These are phyloP conservation scores for Pseudocercospora musae DNA, from an alignment of 2,329 filamentous ascomycete genomes.

Conservation along the genomic window DNA sequence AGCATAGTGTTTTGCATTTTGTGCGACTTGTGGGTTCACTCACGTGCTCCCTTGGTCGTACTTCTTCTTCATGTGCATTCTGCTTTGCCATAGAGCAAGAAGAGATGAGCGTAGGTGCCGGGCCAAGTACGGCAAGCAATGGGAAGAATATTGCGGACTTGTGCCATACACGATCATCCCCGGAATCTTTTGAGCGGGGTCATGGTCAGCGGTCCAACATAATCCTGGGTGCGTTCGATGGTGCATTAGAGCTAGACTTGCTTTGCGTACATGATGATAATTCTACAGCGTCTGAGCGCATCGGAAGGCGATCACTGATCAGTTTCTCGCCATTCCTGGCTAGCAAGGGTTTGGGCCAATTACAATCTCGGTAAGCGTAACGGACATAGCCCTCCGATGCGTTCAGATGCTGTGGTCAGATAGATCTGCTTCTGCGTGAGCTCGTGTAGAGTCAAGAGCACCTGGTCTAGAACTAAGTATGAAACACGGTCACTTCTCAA, in stretches of 20 bases:
- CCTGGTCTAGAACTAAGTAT: neutral
- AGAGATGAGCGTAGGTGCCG: constrained; percentile 21
- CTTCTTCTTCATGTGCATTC: constrained; percentile 20
- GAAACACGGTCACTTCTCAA: no score
- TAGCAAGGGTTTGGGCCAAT: no score
- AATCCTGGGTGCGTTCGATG: neutral
- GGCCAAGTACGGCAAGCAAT: constrained; percentile 20
- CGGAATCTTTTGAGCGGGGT: constrained; percentile 9
- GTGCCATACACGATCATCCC: constrained; percentile 21
- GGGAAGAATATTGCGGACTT: constrained; percentile 20
- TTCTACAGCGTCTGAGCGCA: no score
- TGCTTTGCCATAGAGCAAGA: constrained; percentile 14
- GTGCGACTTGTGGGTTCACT: constrained; percentile 21
- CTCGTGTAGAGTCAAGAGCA: neutral
- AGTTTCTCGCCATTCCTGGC: no score
- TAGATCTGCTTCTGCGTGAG: neutral
- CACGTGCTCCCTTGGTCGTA: constrained; percentile 22
- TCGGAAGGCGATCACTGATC: no score
- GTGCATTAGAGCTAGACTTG: neutral
- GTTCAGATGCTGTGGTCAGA: no score
- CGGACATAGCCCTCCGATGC: no score
- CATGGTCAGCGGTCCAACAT: neutral
- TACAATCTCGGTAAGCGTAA: no score
- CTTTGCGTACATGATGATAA: neutral
- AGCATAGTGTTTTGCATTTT: constrained; percentile 18